Conservation (phyloP, 495 filamentous ascomycete species). For the Corynascus novoguineensis region DNA sequence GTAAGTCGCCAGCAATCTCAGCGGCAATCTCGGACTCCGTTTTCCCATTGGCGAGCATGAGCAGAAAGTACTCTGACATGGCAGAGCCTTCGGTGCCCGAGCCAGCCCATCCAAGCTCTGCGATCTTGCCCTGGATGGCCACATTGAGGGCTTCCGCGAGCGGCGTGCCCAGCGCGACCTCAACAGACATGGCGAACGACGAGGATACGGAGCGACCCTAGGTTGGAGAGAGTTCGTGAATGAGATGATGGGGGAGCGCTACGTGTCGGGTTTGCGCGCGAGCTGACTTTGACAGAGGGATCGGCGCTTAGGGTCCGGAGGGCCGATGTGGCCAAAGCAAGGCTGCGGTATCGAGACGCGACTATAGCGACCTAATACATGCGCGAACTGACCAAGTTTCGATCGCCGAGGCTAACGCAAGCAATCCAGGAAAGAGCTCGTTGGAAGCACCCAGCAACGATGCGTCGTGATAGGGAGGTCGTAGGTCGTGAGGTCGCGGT, state of each 20-base stretch:
- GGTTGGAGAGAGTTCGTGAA: background rate
- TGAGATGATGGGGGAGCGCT: background rate
- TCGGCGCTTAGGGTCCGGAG: background rate
- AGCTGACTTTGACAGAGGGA: background rate
- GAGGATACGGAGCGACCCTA: background rate
- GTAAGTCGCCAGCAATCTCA: conserved; percentile 83
- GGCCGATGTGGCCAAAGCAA: conserved; percentile 8
- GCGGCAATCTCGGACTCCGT: conserved; percentile 80
- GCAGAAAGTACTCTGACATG: conserved; percentile 88
- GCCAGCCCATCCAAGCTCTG: conserved; percentile 89
- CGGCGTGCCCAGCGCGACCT: conserved; percentile 66
- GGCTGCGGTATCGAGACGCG: conserved; percentile 1
- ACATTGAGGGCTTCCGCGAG: conserved; percentile 73
- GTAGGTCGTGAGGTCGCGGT: conserved; percentile 2
- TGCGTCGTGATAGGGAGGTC: background rate
- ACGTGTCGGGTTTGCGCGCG: background rate
- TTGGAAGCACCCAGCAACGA: background rate
- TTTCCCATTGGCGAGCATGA: conserved; percentile 95
- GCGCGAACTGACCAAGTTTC: background rate
- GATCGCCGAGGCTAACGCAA: background rate
- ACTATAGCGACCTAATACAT: background rate
- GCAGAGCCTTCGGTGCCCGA: conserved; percentile 75
- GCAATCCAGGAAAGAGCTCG: background rate
- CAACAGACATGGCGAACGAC: conserved; percentile 55
- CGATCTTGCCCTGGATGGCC: conserved; percentile 83